These are phyloP conservation scores for Jasminum sambac DNA, from an alignment of 257 asterid genomes.

Conservation along the genomic window DNA sequence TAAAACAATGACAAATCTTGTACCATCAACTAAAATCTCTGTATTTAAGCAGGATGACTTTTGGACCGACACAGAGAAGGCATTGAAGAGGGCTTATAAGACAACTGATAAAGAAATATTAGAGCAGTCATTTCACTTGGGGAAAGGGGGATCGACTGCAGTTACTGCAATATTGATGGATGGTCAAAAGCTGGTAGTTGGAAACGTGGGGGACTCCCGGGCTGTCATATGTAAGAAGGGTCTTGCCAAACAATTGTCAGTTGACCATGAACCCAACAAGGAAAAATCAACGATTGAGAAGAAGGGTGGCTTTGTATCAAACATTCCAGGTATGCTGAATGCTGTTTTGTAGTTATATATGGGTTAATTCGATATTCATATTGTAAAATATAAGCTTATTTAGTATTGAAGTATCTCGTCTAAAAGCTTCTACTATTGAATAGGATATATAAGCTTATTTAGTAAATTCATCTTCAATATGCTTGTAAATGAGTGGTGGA, in stretches of 20 bases:
- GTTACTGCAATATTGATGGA: slow-evolving; percentile 83
- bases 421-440: no score
- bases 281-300: slow-evolving; percentile 76
- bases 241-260: slow-evolving; percentile 70
- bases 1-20: no score
- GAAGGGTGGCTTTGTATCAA: slow-evolving; percentile 92
- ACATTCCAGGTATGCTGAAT: slow-evolving; percentile 61
- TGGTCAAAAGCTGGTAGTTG: slow-evolving; percentile 74
- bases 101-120: slow-evolving; percentile 65
- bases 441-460: no score
- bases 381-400: no score
- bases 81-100: slow-evolving; percentile 62
- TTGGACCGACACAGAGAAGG: slow-evolving; percentile 63
- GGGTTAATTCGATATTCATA: background rate
- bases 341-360: background rate
- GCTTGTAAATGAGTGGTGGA: no score
- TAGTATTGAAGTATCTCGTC: no score
- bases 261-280: slow-evolving; percentile 87
- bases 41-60: slow-evolving; percentile 56
- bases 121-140: slow-evolving; percentile 60
- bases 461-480: no score
- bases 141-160: slow-evolving; percentile 94
- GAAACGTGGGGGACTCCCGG: slow-evolving; percentile 90
- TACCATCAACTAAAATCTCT: background rate
- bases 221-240: slow-evolving; percentile 72